Base-by-base conservation (phyloP, 2,329 filamentous ascomycete genomes). In the Alternaria infectoria region DNA sequence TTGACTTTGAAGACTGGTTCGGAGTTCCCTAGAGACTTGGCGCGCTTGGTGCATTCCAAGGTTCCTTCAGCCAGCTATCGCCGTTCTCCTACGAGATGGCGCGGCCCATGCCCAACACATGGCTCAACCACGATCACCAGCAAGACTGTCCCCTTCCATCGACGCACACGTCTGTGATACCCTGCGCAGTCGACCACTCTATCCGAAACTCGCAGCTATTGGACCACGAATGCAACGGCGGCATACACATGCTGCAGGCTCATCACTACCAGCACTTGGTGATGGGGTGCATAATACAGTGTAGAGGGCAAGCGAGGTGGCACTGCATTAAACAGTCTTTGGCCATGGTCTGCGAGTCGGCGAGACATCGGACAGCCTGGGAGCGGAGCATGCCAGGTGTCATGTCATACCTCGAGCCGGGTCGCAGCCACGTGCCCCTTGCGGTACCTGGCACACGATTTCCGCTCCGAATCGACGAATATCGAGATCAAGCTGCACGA, bases 391-490 rank as follows among this genome's bases (percentile, higher is more conserved):
- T 59, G 57, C 47, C 54, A 58, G 36, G 59, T 51, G 51, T 32
- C 45, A 32, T 60, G 61, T 63, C 61, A 55, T 60, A 21, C 25
- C 19, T 30, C 8, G 26, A 52, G 28, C 55, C 54, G 55, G 59
- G 36, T 26, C 26, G 26, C 11, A 46, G 50, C 45, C 59, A 67
- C 64, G 59, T 65, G 57, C 57, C 30, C 52, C 21, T 28, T 21
- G 47, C 45, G 52, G 54, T 61, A 54, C 55, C 46, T 59, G 55
- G 44, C 52, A 64, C 65, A 59, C 68, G 71, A 73, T 73, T 68
- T 58, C 62, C 57, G 47, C 52, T 62, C 59, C 46, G 25, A 64
- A 59, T 71, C 67, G 54, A 67, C 30, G 47, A 36, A 12, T 45
- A 61, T 51, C 52, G 51, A 62, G 69, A 71, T 69, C 62, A 67